Percentiles rank a stretch among this genome's conserved stretches.
phyloP scores from a whole-genome alignment of 2,329 filamentous ascomycete species.

The Thielaviopsis ethacetica region DNA sequence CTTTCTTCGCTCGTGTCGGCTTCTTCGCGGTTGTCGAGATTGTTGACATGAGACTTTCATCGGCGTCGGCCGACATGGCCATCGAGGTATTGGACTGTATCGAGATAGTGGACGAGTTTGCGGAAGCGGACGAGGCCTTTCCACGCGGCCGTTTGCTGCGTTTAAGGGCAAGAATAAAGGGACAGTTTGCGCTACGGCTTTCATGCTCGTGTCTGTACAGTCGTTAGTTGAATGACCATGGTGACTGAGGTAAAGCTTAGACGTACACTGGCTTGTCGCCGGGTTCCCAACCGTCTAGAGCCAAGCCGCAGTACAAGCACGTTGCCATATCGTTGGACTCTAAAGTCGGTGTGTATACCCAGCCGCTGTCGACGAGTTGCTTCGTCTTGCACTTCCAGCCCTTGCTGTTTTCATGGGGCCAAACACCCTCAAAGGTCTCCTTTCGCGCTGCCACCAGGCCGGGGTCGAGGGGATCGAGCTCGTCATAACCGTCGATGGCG shows the following conservation, averaged over 20 bases:
- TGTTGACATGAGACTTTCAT: conserved; percentile 44
- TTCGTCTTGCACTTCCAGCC: conserved; percentile 82
- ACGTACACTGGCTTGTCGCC: conserved; percentile 73
- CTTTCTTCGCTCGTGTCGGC: conserved; percentile 36
- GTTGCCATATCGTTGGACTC: conserved; percentile 81
- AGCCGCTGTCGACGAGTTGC: conserved; percentile 84
- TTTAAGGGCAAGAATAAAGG: conserved; percentile 59
- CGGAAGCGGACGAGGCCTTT: conserved; percentile 42
- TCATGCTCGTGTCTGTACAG: conserved; percentile 62
- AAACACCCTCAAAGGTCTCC: conserved; percentile 66
- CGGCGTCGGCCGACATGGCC: conserved; percentile 27
- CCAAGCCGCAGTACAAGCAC: conserved; percentile 79
- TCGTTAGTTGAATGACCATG: conserved; percentile 15
- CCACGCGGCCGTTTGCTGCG: conserved; percentile 39
- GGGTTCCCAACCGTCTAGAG: conserved; percentile 87
- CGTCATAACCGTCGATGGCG: conserved; percentile 42
- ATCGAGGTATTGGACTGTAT: conserved; percentile 33
- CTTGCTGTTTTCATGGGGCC: conserved; percentile 79
- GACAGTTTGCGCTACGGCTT: conserved; percentile 59
- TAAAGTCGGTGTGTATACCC: conserved; percentile 75
- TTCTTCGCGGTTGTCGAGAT: conserved; percentile 26
- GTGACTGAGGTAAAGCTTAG: conserved; percentile 1
- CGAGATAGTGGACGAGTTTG: conserved; percentile 50
- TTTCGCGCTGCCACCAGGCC: conserved; percentile 61
- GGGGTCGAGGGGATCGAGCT: conserved; percentile 58